Percentiles rank a stretch among this genome's conserved stretches.
Conservation (phyloP, 2,329 filamentous ascomycete genomes). For the Akanthomyces uredinophilus region DNA sequence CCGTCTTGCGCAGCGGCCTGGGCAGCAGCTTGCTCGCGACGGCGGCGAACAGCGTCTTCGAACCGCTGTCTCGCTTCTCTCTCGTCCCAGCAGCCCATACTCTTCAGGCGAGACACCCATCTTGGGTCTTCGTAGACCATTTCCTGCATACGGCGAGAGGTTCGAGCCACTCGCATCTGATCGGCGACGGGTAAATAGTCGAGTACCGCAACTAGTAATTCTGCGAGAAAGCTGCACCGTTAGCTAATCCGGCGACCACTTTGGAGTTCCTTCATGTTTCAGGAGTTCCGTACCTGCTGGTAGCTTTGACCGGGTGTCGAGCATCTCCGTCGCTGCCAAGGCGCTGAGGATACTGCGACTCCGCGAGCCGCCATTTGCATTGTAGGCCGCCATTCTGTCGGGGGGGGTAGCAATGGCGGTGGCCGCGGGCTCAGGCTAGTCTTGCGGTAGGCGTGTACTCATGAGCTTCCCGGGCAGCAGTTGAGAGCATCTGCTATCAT, state of each 20-base stretch:
- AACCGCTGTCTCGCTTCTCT: constrained; percentile 73
- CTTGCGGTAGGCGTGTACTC: neutral
- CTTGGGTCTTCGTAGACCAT: constrained; percentile 98
- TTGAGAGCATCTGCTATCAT: neutral
- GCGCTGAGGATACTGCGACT: constrained; percentile 63
- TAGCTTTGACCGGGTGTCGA: constrained; percentile 70
- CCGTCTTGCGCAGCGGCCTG: constrained; percentile 20
- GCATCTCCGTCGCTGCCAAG: constrained; percentile 74
- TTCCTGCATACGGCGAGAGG: constrained; percentile 82
- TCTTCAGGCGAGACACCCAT: constrained; percentile 82
- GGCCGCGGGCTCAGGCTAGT: neutral
- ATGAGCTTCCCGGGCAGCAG: constrained; percentile 1
- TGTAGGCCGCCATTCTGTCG: constrained; percentile 39
- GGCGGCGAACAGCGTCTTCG: constrained; percentile 62
- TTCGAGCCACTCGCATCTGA: constrained; percentile 77
- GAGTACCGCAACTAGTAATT: constrained; percentile 82
- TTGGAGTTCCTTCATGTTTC: constrained; percentile 9
- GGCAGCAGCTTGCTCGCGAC: constrained; percentile 47
- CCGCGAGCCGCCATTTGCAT: constrained; percentile 33
- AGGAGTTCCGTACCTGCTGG: constrained; percentile 62
- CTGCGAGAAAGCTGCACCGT: constrained; percentile 37
- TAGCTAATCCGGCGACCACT: neutral
- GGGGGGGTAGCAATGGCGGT: neutral
- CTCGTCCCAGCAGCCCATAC: constrained; percentile 92
- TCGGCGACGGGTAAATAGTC: constrained; percentile 84